Base-by-base conservation (phyloP, 768 basidiomycete genomes). In the Imleria badia region DNA sequence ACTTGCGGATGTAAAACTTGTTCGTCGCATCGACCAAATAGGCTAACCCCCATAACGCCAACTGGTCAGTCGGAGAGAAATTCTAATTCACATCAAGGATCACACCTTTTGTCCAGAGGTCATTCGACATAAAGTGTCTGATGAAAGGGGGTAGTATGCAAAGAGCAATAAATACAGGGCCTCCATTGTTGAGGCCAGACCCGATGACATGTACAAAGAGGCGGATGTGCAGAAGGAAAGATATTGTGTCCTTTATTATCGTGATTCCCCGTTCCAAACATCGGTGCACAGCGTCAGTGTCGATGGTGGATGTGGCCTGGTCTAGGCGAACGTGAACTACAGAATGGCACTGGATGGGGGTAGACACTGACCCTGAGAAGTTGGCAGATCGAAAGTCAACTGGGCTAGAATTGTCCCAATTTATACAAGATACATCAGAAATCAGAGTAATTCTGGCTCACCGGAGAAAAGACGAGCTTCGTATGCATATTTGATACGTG, bases 181-280 rank as follows among this genome's bases (percentile, higher is more conserved):
- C 66, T 22, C 65, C 65, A 9, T 55, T 52, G 2, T 41, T 19
- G n/a, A 65, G 43, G 15, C 51, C 48, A 14, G 30, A 51, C 17
- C 60, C 63, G 15, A 67, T 30, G 20, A 69, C 45, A 23, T 60
- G 45, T 20, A 23, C 11, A 1, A 69, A 52, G 35, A 68, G 40
- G 7, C 44, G 65, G n/a, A 67, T 53, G 17, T 68, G 67, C 33
- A 68, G 52, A 34, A 67, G 23, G 26, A 62, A 52, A 23, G 67
- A 69, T 29, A 61, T 17, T 13, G 19, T 17, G 5, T 44, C 14
- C 30, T 56, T 58, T 36, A 49, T 26, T 4, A 69, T 30, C 7
- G n/a, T 22, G 29, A 62, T 38, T 1, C 54, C 52, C 34, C 19
- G 34, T 15, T 56, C 56, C 15, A 68, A 40, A 31, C 60, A 67